Conservation (phyloP, 2,329 filamentous ascomycete species). For the Epicoccum nigrum region DNA sequence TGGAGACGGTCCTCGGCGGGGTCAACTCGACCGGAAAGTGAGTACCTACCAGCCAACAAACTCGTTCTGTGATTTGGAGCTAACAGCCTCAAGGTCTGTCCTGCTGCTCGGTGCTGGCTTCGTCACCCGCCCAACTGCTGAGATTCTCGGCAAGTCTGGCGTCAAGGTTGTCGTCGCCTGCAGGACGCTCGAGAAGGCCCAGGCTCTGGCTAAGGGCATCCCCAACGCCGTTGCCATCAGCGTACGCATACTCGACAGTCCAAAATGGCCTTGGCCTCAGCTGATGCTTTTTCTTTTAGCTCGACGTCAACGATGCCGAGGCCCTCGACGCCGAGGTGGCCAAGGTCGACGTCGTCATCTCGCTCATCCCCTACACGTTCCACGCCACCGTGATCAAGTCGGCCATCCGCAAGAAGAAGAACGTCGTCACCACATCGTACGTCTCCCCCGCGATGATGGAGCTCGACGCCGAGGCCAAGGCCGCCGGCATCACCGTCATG, state of each 20-base stretch:
- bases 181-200: slow-evolving; percentile 76
- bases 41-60: slow-evolving; percentile 24
- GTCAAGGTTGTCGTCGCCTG: slow-evolving; percentile 72
- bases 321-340: slow-evolving; percentile 82
- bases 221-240: slow-evolving; percentile 73
- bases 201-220: slow-evolving; percentile 74
- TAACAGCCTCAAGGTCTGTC: slow-evolving; percentile 40
- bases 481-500: slow-evolving; percentile 94
- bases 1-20: slow-evolving; percentile 40
- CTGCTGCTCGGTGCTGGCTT: slow-evolving; percentile 50
- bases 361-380: slow-evolving; percentile 77
- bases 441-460: slow-evolving; percentile 92
- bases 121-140: slow-evolving; percentile 62
- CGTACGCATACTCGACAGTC: too few species aligned
- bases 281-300: too few species aligned
- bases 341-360: slow-evolving; percentile 75
- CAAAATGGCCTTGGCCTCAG: too few species aligned
- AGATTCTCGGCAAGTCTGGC: slow-evolving; percentile 63
- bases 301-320: slow-evolving; percentile 78
- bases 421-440: slow-evolving; percentile 95
- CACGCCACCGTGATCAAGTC: slow-evolving; percentile 83
- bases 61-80: neutral
- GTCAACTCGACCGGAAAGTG: slow-evolving; percentile 42
- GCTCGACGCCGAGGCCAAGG: slow-evolving; percentile 81
- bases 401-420: slow-evolving; percentile 90